These are phyloP conservation scores for Trametes versicolor DNA, from an alignment of 1,284 basidiomycete genomes.

Conservation along the genomic window DNA sequence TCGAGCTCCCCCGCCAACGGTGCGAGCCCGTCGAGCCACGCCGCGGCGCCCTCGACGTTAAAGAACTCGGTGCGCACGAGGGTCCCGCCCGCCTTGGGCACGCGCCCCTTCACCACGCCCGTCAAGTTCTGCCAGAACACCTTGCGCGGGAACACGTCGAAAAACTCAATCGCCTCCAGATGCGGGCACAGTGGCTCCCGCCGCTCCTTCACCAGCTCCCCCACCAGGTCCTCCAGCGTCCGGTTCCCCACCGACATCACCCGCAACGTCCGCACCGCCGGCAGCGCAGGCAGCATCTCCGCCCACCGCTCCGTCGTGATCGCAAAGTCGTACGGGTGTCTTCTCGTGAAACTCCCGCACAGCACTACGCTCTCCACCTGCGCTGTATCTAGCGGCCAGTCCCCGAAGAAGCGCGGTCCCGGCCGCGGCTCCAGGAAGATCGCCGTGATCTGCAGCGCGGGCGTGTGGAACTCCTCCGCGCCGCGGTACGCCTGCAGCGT, in stretches of 20 bases:
- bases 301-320: not conserved
- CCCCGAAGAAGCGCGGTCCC: not conserved
- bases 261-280: slow-evolving; percentile 8
- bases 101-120: not conserved
- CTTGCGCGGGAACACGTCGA: not conserved
- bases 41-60: not conserved
- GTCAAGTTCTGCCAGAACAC: not conserved
- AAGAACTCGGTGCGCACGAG: not conserved
- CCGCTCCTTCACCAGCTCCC: not conserved
- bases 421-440: not conserved
- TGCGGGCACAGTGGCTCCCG: not conserved
- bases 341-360: not conserved
- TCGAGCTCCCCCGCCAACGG: too few relatives aligned
- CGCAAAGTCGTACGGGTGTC: not conserved
- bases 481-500: not conserved
- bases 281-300: not conserved
- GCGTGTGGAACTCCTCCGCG: slow-evolving; percentile 3
- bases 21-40: not conserved
- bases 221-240: not conserved
- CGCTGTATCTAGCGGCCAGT: slow-evolving; percentile 6
- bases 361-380: slow-evolving; percentile 5
- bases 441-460: slow-evolving; percentile 1
- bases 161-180: not conserved
- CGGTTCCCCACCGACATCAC: not conserved
- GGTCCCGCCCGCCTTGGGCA: not conserved